Evolutionary conservation across 2,329 filamentous ascomycete genomes (phyloP).

Genomic region (Nemania bipapillata): DNA sequence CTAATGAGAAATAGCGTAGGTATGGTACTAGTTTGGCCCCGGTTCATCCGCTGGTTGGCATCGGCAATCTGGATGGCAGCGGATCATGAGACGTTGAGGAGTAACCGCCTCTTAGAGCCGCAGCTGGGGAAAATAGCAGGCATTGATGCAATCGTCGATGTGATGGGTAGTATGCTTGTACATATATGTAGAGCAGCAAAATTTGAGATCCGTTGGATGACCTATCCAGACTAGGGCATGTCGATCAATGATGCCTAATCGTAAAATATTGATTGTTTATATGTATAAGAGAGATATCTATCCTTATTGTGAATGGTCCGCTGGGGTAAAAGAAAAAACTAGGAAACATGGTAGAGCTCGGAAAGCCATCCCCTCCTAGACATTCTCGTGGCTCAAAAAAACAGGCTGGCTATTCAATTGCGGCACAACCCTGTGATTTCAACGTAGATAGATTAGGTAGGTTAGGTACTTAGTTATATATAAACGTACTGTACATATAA

Average conservation of each 20-base stretch:
- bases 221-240: not conserved
- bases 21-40: constrained; percentile 12
- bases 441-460: too few relatives aligned
- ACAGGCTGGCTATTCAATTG: constrained; percentile 1
- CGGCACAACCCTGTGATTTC: not conserved
- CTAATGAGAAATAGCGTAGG: constrained; percentile 16
- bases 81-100: constrained; percentile 27
- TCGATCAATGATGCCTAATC: constrained; percentile 10
- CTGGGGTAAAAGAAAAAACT: not conserved
- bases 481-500: not conserved
- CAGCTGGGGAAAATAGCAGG: not conserved
- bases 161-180: too few relatives aligned
- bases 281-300: not conserved
- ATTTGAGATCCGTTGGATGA: constrained; percentile 9
- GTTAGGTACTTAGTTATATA: too few relatives aligned
- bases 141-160: constrained; percentile 15
- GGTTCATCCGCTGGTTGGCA: constrained; percentile 15
- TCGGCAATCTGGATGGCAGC: constrained; percentile 30
- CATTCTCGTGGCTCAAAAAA: not conserved
- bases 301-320: not conserved
- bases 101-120: constrained; percentile 20
- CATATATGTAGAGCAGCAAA: not conserved
- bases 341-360: not conserved
- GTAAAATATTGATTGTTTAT: not conserved
- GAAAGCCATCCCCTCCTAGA: not conserved